These are phyloP conservation scores for Curvularia lunata DNA, from an alignment of 2,329 filamentous ascomycete species.

Conservation along the genomic window DNA sequence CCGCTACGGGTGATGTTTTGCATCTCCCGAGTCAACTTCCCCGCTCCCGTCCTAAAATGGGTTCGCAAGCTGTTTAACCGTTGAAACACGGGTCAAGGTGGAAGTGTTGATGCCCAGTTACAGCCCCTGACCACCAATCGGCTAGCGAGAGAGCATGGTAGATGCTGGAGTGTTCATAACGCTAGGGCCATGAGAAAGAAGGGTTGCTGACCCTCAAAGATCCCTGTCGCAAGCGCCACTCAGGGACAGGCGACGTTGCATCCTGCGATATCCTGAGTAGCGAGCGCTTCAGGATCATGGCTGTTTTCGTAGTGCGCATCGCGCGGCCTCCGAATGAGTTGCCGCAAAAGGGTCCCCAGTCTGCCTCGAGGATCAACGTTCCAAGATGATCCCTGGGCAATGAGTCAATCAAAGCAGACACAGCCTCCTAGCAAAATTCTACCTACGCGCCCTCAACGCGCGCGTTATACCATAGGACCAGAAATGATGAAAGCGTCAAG, in stretches of 20 bases:
- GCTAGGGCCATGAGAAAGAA: constrained; percentile 11
- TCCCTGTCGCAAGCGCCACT: constrained; percentile 11
- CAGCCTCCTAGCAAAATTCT: constrained; percentile 16
- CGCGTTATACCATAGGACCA: constrained; percentile 29
- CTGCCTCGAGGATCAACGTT: constrained; percentile 21
- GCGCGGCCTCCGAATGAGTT: constrained; percentile 9
- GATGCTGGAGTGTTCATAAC: constrained; percentile 18
- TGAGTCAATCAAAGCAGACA: constrained; percentile 24
- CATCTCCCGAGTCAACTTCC: constrained; percentile 22
- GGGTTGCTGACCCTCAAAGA: constrained; percentile 5
- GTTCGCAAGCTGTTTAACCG: constrained; percentile 10
- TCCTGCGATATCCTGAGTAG: constrained; percentile 12
- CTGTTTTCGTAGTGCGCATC: constrained; percentile 13
- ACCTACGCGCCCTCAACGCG: constrained; percentile 31
- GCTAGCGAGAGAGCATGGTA: constrained; percentile 17
- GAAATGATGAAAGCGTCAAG: constrained; percentile 13
- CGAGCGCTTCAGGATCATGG: constrained; percentile 17
- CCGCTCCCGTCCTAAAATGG: constrained; percentile 9
- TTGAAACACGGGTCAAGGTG: constrained; percentile 13
- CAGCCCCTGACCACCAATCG: constrained; percentile 13
- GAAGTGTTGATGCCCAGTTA: constrained; percentile 14
- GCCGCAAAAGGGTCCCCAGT: constrained; percentile 14
- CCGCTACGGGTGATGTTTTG: constrained; percentile 31
- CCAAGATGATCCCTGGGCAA: constrained; percentile 26
- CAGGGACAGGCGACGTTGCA: constrained; percentile 14